A percentile compares a stretch with the other conserved stretches of the same genome.
Evolutionary conservation across 163 green algal species (phyloP).

Genomic region (Chlamydomonas reinhardtii): DNA sequence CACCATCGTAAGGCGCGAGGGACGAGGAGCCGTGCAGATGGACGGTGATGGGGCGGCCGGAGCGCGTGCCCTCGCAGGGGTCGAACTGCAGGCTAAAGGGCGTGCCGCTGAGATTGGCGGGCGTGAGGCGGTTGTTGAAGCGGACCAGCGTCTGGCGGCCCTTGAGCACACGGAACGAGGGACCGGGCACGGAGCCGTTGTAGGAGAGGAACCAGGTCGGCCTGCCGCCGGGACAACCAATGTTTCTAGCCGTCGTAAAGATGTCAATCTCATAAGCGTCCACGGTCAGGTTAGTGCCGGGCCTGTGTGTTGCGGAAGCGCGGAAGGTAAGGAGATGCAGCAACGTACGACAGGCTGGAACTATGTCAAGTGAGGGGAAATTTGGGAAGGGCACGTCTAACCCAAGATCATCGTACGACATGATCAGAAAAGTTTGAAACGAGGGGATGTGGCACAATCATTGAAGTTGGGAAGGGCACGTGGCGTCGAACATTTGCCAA

Average conservation of each 20-base stretch:
- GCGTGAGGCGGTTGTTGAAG: constrained; percentile 27
- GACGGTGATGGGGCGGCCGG: constrained; percentile 7
- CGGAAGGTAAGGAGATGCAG: background rate
- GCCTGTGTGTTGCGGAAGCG: background rate
- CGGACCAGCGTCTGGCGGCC: constrained; percentile 24
- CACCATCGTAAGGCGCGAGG: constrained; percentile 20
- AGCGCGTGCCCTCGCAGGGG: constrained; percentile 3
- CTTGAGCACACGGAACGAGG: constrained; percentile 6
- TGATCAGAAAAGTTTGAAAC: background rate
- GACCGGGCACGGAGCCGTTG: constrained; percentile 11
- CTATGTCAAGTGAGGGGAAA: too few relatives aligned
- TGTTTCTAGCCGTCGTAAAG: background rate
- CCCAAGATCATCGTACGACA: too few relatives aligned
- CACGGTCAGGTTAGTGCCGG: background rate
- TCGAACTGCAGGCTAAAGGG: background rate
- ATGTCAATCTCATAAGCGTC: constrained; percentile 18
- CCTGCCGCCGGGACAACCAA: background rate
- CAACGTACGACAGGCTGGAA: too few relatives aligned
- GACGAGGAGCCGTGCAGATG: constrained; percentile 20
- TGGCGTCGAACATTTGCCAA: too few relatives aligned
- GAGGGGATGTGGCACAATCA: background rate
- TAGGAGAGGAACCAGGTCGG: background rate
- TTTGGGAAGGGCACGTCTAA: too few relatives aligned
- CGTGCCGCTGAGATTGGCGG: background rate
- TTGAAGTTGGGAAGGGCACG: too few relatives aligned